Evolutionary conservation across 768 basidiomycete species (phyloP), one percentile per base, ranked within the genome.

Genomic region (Mrakia blollopis): DNA sequence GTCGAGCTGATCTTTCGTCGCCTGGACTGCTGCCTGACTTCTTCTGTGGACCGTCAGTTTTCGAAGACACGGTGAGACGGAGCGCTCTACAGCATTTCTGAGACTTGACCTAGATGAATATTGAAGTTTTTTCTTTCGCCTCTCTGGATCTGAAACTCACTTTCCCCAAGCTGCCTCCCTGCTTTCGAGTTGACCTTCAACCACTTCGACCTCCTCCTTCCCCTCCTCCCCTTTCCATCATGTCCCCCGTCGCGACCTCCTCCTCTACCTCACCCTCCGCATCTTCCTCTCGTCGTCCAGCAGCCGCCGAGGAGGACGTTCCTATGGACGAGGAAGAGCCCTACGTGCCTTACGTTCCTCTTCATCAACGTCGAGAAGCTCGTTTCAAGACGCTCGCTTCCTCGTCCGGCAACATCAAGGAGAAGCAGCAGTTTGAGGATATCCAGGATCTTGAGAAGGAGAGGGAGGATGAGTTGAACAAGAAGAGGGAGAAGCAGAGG

Each of bases 401-500:
- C 60, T 47, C 28, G 13, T 35, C 52, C 2, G 23, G 28, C 23
- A 72, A 72, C 71, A 81, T 86, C 8, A 84, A 89, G 77, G 89
- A 91, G 72, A 90, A 91, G 73, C 54, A 80, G 39, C 79, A 78
- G 32, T 73, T 75, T 52, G 82, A 87, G 79, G 79, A 80, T 41
- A 79, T 80, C 30, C 86, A 87, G 44, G 87, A 87, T 81, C 68
- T 62, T 32, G 86, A 86, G 52, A 89, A 90, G 81, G 92, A 92
- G 81, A 89, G 87, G 54, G 90, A 91, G 78, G 88, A 89, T 69
- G 93, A 94, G 80, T 92, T 93, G 81, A 92, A 95, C 82, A 83
- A 85, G 73, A 86, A 86, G 47, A 88, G 88, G 80, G 93, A 96
- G 82, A 89, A 87, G 81, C 88, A 89, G 28, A 85, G 95, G 78